Evolutionary conservation across 306 rosid species (phyloP).

Genomic region (Rosa multiflora): DNA sequence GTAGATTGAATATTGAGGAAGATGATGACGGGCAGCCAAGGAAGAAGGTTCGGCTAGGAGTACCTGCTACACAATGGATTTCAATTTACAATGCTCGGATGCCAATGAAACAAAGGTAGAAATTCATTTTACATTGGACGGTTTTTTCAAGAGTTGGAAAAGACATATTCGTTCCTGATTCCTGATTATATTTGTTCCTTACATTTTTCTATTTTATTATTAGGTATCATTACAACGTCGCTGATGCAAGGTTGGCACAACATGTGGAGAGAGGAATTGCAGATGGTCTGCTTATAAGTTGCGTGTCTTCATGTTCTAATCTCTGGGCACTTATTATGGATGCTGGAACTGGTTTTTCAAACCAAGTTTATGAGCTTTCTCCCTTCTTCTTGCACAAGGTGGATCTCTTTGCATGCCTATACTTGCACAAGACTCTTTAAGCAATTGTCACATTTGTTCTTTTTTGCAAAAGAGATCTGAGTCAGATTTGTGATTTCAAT

Average conservation of each 20-base stretch:
- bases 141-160: neutral
- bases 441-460: conserved; percentile 9
- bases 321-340: conserved; percentile 99
- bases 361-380: conserved; percentile 80
- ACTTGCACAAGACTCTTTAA: neutral
- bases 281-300: conserved; percentile 89
- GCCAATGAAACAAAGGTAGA: conserved; percentile 96
- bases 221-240: conserved; percentile 88
- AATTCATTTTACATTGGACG: neutral
- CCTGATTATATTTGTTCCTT: conserved; percentile 1
- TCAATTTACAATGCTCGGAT: conserved; percentile 84
- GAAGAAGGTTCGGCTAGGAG: conserved; percentile 89
- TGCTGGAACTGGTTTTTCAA: conserved; percentile 85
- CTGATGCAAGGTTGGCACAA: conserved; percentile 81
- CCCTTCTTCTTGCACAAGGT: conserved; percentile 91
- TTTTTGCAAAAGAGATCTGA: neutral
- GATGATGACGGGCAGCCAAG: conserved; percentile 88
- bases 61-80: conserved; percentile 96
- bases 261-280: conserved; percentile 94
- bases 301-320: conserved; percentile 88
- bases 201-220: conserved; percentile 20
- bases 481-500: conserved; percentile 8
- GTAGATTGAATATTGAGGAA: conserved; percentile 72
- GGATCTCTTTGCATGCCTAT: conserved; percentile 21
- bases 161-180: neutral